Evolutionary conservation across 2,329 filamentous ascomycete species (phyloP).

Genomic region (Leptographium procerum): DNA sequence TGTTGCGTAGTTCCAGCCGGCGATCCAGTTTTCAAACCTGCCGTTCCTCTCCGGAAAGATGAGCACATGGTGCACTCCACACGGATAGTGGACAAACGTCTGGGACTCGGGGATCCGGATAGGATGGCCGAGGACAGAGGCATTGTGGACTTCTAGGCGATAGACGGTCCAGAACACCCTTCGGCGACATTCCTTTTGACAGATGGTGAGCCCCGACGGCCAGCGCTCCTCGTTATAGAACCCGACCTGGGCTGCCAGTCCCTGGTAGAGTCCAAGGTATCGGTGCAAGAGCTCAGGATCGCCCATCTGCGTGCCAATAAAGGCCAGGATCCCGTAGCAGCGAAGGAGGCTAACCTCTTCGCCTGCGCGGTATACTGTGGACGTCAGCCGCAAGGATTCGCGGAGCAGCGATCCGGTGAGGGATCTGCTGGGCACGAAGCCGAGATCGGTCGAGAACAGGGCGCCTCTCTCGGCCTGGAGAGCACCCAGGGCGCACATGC

Average conservation of each 20-base stretch:
- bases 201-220: background rate
- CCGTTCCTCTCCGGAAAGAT: background rate
- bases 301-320: background rate
- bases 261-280: constrained; percentile 1
- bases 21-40: constrained; percentile 28
- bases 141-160: constrained; percentile 1
- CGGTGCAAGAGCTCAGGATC: background rate
- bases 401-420: background rate
- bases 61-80: background rate
- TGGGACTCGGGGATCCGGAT: background rate
- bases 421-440: background rate
- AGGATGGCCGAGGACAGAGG: background rate
- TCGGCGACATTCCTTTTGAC: background rate
- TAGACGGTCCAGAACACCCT: background rate
- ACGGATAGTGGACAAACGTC: background rate
- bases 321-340: background rate
- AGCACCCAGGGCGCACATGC: constrained; percentile 4
- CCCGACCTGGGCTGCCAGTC: background rate
- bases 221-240: background rate
- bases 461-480: constrained; percentile 1
- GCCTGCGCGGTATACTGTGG: background rate
- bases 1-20: constrained; percentile 46
- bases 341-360: background rate
- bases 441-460: background rate
- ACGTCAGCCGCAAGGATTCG: background rate